These are phyloP conservation scores for Vitis hybrid DNA, from an alignment of 177 flowering plant species.

Conservation along the genomic window DNA sequence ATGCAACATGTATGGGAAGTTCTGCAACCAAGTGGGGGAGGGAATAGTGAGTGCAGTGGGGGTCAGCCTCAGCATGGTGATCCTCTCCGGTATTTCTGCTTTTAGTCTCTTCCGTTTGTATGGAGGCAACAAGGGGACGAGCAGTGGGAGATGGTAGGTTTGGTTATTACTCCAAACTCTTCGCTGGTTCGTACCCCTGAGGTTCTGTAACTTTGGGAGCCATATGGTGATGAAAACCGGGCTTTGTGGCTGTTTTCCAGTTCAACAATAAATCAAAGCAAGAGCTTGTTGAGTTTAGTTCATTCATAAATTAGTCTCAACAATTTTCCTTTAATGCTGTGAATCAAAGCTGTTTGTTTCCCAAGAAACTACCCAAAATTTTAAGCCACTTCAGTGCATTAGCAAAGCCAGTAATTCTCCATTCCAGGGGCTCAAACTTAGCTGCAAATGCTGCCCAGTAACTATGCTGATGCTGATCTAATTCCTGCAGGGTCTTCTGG, in stretches of 20 bases:
- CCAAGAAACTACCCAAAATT: no score
- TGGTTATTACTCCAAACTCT: background rate
- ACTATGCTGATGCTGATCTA: no score
- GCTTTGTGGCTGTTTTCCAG: constrained; percentile 2
- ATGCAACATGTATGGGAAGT: constrained; percentile 74
- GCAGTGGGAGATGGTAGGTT: constrained; percentile 43
- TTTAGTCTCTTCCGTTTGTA: constrained; percentile 91
- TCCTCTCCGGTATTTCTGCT: constrained; percentile 75
- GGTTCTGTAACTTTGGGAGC: background rate
- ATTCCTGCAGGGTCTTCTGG: no score
- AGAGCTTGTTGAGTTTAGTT: background rate
- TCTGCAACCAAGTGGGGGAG: constrained; percentile 86
- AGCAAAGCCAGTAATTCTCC: no score
- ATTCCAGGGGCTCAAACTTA: no score
- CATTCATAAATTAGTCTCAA: no score
- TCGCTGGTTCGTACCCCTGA: background rate
- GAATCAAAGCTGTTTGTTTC: no score
- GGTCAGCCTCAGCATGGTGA: constrained; percentile 52
- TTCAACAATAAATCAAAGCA: background rate
- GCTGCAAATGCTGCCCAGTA: no score
- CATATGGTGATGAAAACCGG: background rate
- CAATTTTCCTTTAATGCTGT: no score
- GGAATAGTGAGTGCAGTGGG: constrained; percentile 65
- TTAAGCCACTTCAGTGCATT: no score
- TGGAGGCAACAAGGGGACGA: constrained; percentile 53